Base-by-base conservation (phyloP, 257 asterid species). In the Fraxinus americana region DNA sequence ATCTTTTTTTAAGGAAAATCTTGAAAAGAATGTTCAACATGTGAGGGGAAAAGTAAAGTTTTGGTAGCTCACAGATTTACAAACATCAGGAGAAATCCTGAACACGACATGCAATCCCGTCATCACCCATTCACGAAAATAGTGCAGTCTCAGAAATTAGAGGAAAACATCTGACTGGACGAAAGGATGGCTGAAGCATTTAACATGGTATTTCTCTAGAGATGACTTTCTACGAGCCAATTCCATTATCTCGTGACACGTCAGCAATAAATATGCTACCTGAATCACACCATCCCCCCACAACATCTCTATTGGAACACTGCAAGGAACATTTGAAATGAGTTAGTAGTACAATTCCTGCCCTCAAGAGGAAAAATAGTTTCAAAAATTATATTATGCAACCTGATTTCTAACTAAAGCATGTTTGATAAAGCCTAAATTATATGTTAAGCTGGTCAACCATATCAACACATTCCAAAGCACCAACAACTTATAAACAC, bases 231-330 rank as follows among this genome's bases (percentile, higher is more conserved):
- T 52, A 48, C 16, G 4, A 41, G 21, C 25, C 6, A 7, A 32
- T 67, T 35, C 8, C 27, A 11, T 67, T 57, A 25, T 12, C 66
- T 79, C 79, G 77, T 23, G 80, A 81, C 61, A 79, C 85, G 27
- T 88, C 90, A 5, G 87, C 90, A 71, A 88, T 84, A 45, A 88
- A 88, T 35, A 88, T 67, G 83, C 89, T 88, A 35, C 92, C 92
- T 8, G 90, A 83, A 73, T 88, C 92, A 29, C 85, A 80, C 89
- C 92, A 88, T 78, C 90, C 92, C 19, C 79, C 92, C 83, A 88
- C 75, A 48, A 88, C 66, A 74, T 88, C 92, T 79, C 85, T 81
- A 70, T 66, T 38, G 27, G 78, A 72, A 71, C 89, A 81, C 90
- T 86, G 87, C 86, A 4, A 21, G 16, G 75, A 19, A 41, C 48